phyloP scores from a whole-genome alignment of 2,329 filamentous ascomycete genomes.

The Alternaria dauci region DNA sequence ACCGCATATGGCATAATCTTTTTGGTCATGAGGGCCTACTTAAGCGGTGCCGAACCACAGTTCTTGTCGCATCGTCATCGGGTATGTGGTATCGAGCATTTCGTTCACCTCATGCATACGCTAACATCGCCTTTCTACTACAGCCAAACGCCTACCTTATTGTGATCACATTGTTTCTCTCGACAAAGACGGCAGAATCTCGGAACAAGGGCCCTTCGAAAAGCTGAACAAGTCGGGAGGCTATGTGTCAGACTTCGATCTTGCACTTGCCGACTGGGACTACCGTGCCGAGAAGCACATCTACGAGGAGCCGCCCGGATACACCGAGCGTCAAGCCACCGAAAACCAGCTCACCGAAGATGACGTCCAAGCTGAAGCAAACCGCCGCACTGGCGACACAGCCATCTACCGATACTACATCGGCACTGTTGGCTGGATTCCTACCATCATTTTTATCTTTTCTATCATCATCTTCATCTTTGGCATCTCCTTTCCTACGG shows the following conservation, averaged over 20 bases:
- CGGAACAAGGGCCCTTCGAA: conserved; percentile 53
- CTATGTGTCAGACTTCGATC: conserved; percentile 49
- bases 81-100: conserved; percentile 24
- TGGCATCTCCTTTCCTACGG: conserved; percentile 43
- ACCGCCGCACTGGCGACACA: conserved; percentile 43
- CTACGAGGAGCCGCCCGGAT: conserved; percentile 43
- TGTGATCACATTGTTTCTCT: conserved; percentile 57
- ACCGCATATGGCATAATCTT: conserved; percentile 58
- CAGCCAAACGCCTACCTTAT: conserved; percentile 46
- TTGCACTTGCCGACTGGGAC: conserved; percentile 43
- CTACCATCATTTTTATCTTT: conserved; percentile 42
- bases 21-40: conserved; percentile 59
- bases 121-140: conserved; percentile 8
- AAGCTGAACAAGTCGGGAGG: conserved; percentile 44
- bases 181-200: conserved; percentile 43
- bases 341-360: conserved; percentile 38
- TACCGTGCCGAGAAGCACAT: conserved; percentile 40
- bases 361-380: conserved; percentile 42
- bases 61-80: conserved; percentile 47
- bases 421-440: conserved; percentile 40
- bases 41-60: conserved; percentile 48
- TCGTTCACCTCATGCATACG: neutral
- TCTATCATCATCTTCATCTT: conserved; percentile 48
- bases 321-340: conserved; percentile 33
- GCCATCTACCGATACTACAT: conserved; percentile 49